Conservation (phyloP, 148 eudicot genomes). For the Salicornia ramosissima region DNA sequence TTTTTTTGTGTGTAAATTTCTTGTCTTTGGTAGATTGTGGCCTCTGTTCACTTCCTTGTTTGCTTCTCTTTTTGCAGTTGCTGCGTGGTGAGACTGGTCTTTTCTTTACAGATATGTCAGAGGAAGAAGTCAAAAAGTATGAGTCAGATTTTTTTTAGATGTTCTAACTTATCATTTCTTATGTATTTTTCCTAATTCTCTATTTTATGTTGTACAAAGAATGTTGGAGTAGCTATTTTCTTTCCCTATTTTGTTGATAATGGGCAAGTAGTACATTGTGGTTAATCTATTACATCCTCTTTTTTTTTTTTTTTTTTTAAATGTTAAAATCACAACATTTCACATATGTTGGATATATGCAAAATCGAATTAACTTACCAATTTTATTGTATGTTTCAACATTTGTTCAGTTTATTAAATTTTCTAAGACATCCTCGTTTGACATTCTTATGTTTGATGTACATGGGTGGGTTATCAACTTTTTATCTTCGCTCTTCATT, state of each 20-base stretch:
- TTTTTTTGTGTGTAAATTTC: background rate
- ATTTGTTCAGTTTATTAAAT: too few species aligned
- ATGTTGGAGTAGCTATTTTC: background rate
- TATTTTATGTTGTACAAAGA: too few species aligned
- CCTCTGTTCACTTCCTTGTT: slow-evolving; percentile 1
- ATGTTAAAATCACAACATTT: too few species aligned
- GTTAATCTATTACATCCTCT: background rate
- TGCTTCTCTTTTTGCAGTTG: slow-evolving; percentile 38
- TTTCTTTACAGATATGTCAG: slow-evolving; percentile 60
- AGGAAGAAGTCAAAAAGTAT: slow-evolving; percentile 75
- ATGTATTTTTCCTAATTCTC: slow-evolving; percentile 1
- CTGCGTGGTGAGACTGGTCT: slow-evolving; percentile 84
- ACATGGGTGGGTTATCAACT: too few species aligned
- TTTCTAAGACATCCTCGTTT: too few species aligned
- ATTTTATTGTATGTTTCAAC: too few species aligned
- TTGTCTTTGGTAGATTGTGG: background rate
- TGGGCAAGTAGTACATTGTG: too few species aligned
- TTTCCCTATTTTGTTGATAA: background rate
- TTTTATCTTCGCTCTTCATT: too few species aligned
- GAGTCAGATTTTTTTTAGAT: slow-evolving; percentile 5
- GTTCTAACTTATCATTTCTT: background rate
- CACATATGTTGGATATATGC: too few species aligned
- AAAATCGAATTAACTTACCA: too few species aligned
- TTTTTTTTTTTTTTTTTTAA: too few species aligned
- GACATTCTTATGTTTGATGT: too few species aligned